Evolutionary conservation across 1,139 yeast genomes (phyloP), one percentile per base, ranked within the genome.

Genomic region (Keqinozyma sinolaborantium): DNA sequence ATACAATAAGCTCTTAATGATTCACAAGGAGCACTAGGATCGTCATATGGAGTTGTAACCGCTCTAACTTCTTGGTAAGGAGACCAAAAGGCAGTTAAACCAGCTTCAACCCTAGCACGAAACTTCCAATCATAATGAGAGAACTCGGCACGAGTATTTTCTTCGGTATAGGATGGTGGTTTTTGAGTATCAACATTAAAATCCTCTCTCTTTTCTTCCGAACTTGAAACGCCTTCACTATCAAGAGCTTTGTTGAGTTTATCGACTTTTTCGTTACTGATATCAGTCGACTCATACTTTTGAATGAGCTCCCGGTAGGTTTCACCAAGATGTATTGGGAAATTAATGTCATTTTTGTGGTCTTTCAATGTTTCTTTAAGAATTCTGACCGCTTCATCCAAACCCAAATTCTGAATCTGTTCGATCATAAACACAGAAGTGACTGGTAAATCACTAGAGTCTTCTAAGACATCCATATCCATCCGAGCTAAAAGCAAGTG

Each of bases 1-100:
- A 77, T 44, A 15, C 45, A 21, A 24, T 77, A 79, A 4, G 74
- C 71, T 48, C 82, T 63, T 30, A 71, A 41, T 2, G 82, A 75
- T 48, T 78, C 83, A 37, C 64, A 59, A 5, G 74, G 71, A 18
- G 61, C 53, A 4, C 47, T 45, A 3, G 68, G 66, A 43, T 75
- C 78, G 45, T 77, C 81, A 23, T 50, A 51, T 7, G 78, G 73
- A 30, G 66, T 69, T 14, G 77, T 61, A 14, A 74, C 71, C 4
- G 83, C 63, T 40, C 84, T 62, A 2, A 78, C 81, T 48, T 78
- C 83, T 5, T 79, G 74, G 47, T 79, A 78, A 1, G 81, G 79
- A 1, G 82, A 77, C 49, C 66, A 70, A 44, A 59, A 75, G 29
- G 68, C 56, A 30, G 70, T 54, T 29, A 77, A 47, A 7, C 63